Percentiles rank a stretch among this genome's conserved stretches.
phyloP scores from a whole-genome alignment of 441 rosid species.

The Brassica hybrid region DNA sequence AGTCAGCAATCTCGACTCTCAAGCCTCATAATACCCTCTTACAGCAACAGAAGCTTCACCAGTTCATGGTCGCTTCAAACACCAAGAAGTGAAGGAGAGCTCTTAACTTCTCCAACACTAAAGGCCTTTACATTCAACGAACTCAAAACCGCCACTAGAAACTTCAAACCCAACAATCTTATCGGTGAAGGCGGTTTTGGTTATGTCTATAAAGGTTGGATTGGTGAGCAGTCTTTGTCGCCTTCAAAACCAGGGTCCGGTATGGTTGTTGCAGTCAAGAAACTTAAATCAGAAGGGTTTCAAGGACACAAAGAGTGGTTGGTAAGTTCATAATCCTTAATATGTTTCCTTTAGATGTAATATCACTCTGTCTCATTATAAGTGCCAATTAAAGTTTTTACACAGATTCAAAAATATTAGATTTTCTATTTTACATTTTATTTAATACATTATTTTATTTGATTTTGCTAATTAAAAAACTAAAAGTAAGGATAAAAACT shows the following conservation, averaged over 20 bases:
- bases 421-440: too few species aligned
- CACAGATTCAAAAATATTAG: too few species aligned
- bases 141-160: constrained; percentile 65
- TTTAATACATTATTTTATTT: too few species aligned
- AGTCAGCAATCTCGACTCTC: constrained; percentile 60
- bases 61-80: constrained; percentile 61
- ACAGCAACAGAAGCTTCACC: constrained; percentile 48
- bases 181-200: constrained; percentile 81
- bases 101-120: constrained; percentile 61
- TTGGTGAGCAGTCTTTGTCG: constrained; percentile 53
- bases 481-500: too few species aligned
- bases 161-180: constrained; percentile 62
- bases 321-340: constrained; percentile 42
- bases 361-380: too few species aligned
- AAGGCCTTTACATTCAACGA: constrained; percentile 64
- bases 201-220: constrained; percentile 73
- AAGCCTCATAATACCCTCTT: constrained; percentile 62
- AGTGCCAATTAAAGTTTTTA: too few species aligned
- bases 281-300: constrained; percentile 68
- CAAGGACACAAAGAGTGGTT: constrained; percentile 86
- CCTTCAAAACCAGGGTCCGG: constrained; percentile 70
- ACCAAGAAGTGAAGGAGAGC: constrained; percentile 67
- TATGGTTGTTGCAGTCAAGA: constrained; percentile 70
- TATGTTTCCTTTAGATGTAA: not conserved
- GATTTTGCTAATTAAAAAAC: too few species aligned